Evolutionary conservation across 306 rosid species (phyloP).

Genomic region (Rosa rugosa): DNA sequence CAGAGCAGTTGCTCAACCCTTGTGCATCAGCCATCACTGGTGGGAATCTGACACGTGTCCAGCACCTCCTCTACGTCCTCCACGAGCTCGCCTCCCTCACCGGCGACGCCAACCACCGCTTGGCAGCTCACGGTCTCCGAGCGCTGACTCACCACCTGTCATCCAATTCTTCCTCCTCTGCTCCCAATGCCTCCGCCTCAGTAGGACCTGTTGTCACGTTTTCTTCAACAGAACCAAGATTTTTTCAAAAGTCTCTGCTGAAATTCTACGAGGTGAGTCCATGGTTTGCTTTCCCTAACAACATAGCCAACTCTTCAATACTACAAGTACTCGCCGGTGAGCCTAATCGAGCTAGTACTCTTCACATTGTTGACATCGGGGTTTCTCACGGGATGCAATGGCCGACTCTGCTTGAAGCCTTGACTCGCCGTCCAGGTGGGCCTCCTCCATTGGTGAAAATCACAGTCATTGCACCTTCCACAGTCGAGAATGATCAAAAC

Average conservation of each 20-base stretch:
- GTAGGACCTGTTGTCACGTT: conserved; percentile 40
- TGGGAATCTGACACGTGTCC: conserved; percentile 65
- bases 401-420: conserved; percentile 88
- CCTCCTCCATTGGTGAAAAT: conserved; percentile 81
- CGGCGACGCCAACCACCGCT: conserved; percentile 86
- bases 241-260: conserved; percentile 66
- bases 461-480: conserved; percentile 58
- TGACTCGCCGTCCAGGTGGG: conserved; percentile 74
- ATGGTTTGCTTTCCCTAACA: conserved; percentile 86
- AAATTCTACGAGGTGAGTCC: conserved; percentile 91
- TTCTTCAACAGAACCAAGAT: conserved; percentile 61
- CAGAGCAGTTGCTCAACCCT: conserved; percentile 87
- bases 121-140: conserved; percentile 69
- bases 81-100: conserved; percentile 73
- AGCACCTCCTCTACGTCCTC: conserved; percentile 78
- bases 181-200: conserved; percentile 25
- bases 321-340: conserved; percentile 71
- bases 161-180: conserved; percentile 25
- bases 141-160: conserved; percentile 60
- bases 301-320: conserved; percentile 77
- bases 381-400: conserved; percentile 94
- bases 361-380: conserved; percentile 87
- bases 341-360: conserved; percentile 31
- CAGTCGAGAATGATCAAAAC: conserved; percentile 42
- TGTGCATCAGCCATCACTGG: conserved; percentile 65